phyloP scores from a whole-genome alignment of 2,329 filamentous ascomycete species.

The Calonectria pauciramosa region DNA sequence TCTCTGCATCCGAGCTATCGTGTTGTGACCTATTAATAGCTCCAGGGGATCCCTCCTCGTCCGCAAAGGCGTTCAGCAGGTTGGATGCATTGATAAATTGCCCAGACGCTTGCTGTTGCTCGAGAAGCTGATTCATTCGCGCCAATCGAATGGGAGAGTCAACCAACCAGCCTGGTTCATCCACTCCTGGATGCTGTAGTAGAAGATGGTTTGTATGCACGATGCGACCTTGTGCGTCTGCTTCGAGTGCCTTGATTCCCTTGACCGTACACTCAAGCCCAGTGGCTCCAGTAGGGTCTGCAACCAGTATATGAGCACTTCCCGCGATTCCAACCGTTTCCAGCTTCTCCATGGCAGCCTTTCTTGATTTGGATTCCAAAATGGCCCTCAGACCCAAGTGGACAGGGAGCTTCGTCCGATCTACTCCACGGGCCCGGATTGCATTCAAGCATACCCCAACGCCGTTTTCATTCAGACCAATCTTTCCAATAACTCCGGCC shows the following conservation, averaged over 20 bases:
- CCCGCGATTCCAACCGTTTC: constrained; percentile 32
- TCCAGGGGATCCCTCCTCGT: constrained; percentile 35
- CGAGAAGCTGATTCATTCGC: constrained; percentile 24
- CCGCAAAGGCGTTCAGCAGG: constrained; percentile 37
- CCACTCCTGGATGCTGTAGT: constrained; percentile 29
- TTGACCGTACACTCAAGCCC: constrained; percentile 41
- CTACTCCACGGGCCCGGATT: constrained; percentile 69
- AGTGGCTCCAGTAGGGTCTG: constrained; percentile 30
- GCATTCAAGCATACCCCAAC: constrained; percentile 74
- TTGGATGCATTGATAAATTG: background rate
- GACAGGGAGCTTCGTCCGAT: constrained; percentile 65
- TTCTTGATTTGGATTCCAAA: constrained; percentile 60
- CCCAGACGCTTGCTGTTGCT: background rate
- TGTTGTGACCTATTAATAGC: constrained; percentile 32
- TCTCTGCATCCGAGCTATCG: constrained; percentile 12
- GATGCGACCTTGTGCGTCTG: constrained; percentile 17
- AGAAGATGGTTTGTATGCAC: constrained; percentile 40
- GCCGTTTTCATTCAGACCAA: constrained; percentile 71
- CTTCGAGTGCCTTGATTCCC: constrained; percentile 29
- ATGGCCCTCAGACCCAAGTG: constrained; percentile 71
- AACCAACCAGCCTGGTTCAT: constrained; percentile 32
- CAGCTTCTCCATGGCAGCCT: constrained; percentile 18
- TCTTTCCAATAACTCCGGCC: constrained; percentile 74
- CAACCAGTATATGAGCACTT: constrained; percentile 38
- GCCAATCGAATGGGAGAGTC: constrained; percentile 30